A percentile compares a stretch with the other conserved stretches of the same genome.
These are phyloP conservation scores for Fusarium sp. DNA, from an alignment of 2,329 filamentous ascomycete genomes.

Conservation along the genomic window DNA sequence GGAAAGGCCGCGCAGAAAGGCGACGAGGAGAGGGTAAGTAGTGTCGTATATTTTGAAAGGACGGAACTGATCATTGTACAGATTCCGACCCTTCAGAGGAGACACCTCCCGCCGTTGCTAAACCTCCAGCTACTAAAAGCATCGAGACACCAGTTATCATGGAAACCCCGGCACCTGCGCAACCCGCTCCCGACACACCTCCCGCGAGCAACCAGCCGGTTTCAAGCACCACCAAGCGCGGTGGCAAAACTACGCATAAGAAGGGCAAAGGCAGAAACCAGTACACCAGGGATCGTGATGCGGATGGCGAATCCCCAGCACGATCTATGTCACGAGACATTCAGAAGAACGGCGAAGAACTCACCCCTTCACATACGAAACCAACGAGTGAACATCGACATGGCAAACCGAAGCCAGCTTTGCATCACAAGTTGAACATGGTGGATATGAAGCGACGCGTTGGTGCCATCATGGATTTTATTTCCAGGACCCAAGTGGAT, in stretches of 20 bases:
- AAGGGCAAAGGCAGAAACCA: constrained; percentile 82
- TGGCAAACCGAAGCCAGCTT: constrained; percentile 62
- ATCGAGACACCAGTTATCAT: constrained; percentile 49
- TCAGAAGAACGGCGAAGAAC: constrained; percentile 54
- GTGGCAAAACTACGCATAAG: constrained; percentile 70
- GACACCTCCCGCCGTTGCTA: constrained; percentile 62
- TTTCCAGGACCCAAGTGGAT: constrained; percentile 88
- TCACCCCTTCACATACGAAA: constrained; percentile 52
- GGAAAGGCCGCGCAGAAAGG: constrained; percentile 84
- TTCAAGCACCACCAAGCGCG: constrained; percentile 68
- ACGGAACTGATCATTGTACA: constrained; percentile 48
- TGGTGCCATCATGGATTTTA: constrained; percentile 88
- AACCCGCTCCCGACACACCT: constrained; percentile 55
- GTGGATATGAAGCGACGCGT: constrained; percentile 89
- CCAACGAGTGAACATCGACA: constrained; percentile 64
- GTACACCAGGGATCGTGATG: constrained; percentile 81
- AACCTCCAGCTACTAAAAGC: constrained; percentile 47
- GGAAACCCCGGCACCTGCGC: constrained; percentile 46
- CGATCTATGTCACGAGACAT: constrained; percentile 67
- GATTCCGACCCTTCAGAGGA: constrained; percentile 82
- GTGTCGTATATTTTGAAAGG: not conserved
- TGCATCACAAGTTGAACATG: constrained; percentile 81
- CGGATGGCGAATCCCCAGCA: constrained; percentile 67
- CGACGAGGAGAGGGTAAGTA: constrained; percentile 81
- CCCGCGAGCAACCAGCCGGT: constrained; percentile 60